phyloP scores from a whole-genome alignment of 2,329 filamentous ascomycete genomes.

The Didymosphaeria variabile region DNA sequence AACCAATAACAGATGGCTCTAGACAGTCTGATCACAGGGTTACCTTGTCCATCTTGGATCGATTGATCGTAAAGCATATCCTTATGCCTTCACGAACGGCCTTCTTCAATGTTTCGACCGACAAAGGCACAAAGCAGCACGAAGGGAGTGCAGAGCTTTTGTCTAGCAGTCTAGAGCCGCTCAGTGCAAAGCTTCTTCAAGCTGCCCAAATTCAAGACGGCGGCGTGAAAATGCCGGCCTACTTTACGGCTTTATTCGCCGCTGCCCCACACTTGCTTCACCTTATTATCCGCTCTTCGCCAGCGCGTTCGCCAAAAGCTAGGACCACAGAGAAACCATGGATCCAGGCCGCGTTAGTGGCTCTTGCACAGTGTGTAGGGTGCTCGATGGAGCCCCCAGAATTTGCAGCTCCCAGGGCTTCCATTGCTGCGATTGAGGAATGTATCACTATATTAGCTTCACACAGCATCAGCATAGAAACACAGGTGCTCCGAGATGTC shows the following conservation, averaged over 20 bases:
- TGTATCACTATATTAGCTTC: slow-evolving; percentile 36
- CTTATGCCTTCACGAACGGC: slow-evolving; percentile 51
- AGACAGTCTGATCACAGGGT: slow-evolving; percentile 15
- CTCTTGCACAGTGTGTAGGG: slow-evolving; percentile 47
- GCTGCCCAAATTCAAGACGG: slow-evolving; percentile 43
- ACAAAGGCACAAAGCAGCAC: slow-evolving; percentile 7
- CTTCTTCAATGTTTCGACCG: slow-evolving; percentile 42
- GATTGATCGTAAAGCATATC: slow-evolving; percentile 53
- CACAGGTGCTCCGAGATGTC: slow-evolving; percentile 38
- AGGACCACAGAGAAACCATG: slow-evolving; percentile 54
- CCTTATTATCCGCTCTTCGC: slow-evolving; percentile 52
- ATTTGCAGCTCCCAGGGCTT: slow-evolving; percentile 28
- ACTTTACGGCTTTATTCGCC: slow-evolving; percentile 34
- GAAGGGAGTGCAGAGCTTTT: slow-evolving; percentile 27
- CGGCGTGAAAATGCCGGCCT: slow-evolving; percentile 31
- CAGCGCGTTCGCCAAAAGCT: slow-evolving; percentile 51
- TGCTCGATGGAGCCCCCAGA: slow-evolving; percentile 37
- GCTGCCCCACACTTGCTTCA: slow-evolving; percentile 50
- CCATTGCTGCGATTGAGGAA: slow-evolving; percentile 35
- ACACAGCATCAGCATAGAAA: slow-evolving; percentile 37
- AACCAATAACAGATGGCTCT: slow-evolving; percentile 5
- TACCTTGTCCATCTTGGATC: slow-evolving; percentile 40
- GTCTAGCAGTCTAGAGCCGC: slow-evolving; percentile 32
- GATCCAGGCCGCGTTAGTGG: slow-evolving; percentile 53
- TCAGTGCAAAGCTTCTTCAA: slow-evolving; percentile 42